Evolutionary conservation across 805 yeast species (phyloP), one percentile per base, ranked within the genome.

Genomic region (Ogataea pilisensis): DNA sequence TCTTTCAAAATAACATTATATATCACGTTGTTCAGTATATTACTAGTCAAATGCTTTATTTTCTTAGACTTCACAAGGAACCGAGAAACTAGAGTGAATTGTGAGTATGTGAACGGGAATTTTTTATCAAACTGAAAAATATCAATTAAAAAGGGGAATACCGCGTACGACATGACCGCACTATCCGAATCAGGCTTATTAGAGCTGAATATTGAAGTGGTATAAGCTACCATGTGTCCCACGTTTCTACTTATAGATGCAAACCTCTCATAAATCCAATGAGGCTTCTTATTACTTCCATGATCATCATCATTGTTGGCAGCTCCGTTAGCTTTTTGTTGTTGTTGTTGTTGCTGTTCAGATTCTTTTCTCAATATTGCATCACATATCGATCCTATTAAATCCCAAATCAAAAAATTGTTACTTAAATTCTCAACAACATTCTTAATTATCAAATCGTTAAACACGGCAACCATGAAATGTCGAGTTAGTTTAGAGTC

Each of bases 351-450:
- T 22, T 11, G 27, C 25, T 21, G 31, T 11, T 32, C 29, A n/a
- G n/a, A n/a, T n/a, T 14, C n/a, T 12, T 42, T 43, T 14, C 27
- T 28, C 13, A 32, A 20, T 2, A 46, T 32, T 1, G 39, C n/a
- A 27, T 49, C 49, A 29, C 49, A 37, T 12, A 57, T 18, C 7
- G 51, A 35, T 21, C 58, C 60, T 20, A 70, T 48, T 4, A 76
- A 55, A 24, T 69, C 75, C 65, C 78, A 72, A 2, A 76, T 47
- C 55, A 72, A 68, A 58, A 73, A 76, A n/a, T 76, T 76, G 41
- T 76, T 77, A 8, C 71, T 60, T 13, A 76, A 43, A 48, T 72
- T 73, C 6, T 68, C 71, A 5, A 73, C 53, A 1, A 68, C 48
- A 41, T 66, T 73, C 31, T 56, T 56, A 31, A 77, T 39, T 0